Percentiles rank a stretch among this genome's conserved stretches.
phyloP scores from a whole-genome alignment of 2,329 filamentous ascomycete genomes.

The Elsinoe arachidis region DNA sequence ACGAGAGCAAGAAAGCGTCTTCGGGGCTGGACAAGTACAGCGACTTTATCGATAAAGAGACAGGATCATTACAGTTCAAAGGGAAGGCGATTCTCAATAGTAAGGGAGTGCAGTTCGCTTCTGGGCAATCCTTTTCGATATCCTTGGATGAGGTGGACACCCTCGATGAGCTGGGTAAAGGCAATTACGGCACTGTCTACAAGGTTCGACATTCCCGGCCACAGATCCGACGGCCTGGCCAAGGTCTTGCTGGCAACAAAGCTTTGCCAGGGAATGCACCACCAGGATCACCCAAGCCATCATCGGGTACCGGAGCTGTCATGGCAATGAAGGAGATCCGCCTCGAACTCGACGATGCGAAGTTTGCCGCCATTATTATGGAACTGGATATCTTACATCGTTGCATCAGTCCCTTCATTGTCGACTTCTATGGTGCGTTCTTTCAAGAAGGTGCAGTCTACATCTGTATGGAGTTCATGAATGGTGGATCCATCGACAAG shows the following conservation, averaged over 20 bases:
- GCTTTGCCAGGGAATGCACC: conserved; percentile 33
- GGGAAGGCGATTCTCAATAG: conserved; percentile 85
- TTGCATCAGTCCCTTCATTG: conserved; percentile 90
- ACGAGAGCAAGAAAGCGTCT: conserved; percentile 26
- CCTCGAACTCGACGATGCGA: conserved; percentile 88
- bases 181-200: conserved; percentile 97
- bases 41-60: conserved; percentile 84
- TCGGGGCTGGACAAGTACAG: conserved; percentile 58
- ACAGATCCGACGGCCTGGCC: conserved; percentile 50
- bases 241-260: conserved; percentile 53
- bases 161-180: conserved; percentile 87
- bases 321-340: conserved; percentile 99
- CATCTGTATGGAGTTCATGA: conserved; percentile 99
- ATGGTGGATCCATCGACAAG: conserved; percentile 95
- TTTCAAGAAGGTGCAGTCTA: conserved; percentile 98
- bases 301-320: conserved; percentile 60
- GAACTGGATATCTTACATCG: conserved; percentile 93
- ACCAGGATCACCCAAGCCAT: conserved; percentile 15
- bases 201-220: conserved; percentile 82
- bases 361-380: conserved; percentile 95
- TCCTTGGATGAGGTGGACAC: conserved; percentile 94
- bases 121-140: conserved; percentile 82
- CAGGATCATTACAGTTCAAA: conserved; percentile 84
- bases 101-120: conserved; percentile 84
- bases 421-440: conserved; percentile 97